A percentile compares a stretch with the other conserved stretches of the same genome.
phyloP scores from a whole-genome alignment of 2,329 filamentous ascomycete species.

The Nigrospora sphaerica region DNA sequence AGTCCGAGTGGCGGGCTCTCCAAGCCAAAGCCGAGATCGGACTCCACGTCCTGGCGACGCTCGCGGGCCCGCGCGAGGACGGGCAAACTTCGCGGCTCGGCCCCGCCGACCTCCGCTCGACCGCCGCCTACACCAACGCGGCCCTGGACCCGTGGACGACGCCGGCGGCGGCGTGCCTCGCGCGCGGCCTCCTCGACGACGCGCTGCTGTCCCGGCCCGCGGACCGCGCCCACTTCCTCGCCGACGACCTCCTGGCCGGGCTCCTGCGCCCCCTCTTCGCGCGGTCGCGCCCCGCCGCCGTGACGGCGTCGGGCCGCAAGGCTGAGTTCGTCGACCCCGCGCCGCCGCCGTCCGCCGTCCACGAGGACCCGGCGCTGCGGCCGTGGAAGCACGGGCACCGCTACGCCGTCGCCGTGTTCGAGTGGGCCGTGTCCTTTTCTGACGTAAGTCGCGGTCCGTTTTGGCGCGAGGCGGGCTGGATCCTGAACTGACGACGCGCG shows the following conservation, averaged over 20 bases:
- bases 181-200: constrained; percentile 8
- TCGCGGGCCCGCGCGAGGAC: too few species aligned
- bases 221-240: constrained; percentile 30
- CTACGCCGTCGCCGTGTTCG: constrained; percentile 47
- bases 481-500: neutral
- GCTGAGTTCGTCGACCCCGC: constrained; percentile 34
- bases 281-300: constrained; percentile 40
- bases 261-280: constrained; percentile 64
- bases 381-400: constrained; percentile 54
- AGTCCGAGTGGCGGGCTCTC: neutral
- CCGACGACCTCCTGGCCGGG: constrained; percentile 49
- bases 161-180: constrained; percentile 3
- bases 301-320: constrained; percentile 53
- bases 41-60: constrained; percentile 12
- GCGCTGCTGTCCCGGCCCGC: constrained; percentile 1
- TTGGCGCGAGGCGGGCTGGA: neutral
- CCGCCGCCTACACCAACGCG: constrained; percentile 19
- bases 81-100: neutral
- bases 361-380: constrained; percentile 35
- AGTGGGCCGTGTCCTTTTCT: constrained; percentile 46
- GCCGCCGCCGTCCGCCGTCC: constrained; percentile 21
- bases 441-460: neutral
- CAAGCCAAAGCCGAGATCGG: constrained; percentile 12
- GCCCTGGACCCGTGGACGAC: constrained; percentile 16
- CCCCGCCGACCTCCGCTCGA: constrained; percentile 18